Evolutionary conservation across 768 basidiomycete species (phyloP), one percentile per base, ranked within the genome.

Genomic region (Serendipita indica): DNA sequence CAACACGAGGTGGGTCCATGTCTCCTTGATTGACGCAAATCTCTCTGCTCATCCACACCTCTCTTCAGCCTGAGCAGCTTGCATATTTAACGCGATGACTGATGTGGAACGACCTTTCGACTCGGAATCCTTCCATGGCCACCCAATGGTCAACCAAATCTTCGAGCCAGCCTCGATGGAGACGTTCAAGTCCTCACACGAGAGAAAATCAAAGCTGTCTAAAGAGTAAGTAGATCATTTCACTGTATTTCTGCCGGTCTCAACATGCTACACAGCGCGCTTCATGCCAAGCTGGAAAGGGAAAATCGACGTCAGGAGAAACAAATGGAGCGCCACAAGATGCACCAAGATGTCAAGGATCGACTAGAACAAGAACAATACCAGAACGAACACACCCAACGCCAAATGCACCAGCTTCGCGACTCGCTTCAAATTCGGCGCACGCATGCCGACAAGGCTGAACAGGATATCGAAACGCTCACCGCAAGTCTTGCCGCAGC

Each of bases 81-180:
- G 41, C n/a, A 54, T 54, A 54, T 54, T 33, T 18, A 25, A 33
- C 25, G 10, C n/a, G n/a, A 54, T 54, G 49, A 54, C 25, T 7
- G 49, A 54, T 12, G 10, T 54, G n/a, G 49, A 54, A 27, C 10
- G 49, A 10, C 49, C 49, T 12, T 33, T 54, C 25, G 49, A 54
- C 10, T 16, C 49, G 49, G 49, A 54, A 25, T 54, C 22, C 20
- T 54, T 54, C 12, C 32, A 16, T 10, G 49, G 49, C 49, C 49
- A 54, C 49, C 49, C 49, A 54, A 33, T 54, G 22, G 49, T 54
- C 22, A 30, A 54, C 32, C 49, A 54, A 18, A 20, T 54, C 10
- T 54, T 54, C 32, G 22, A 54, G n/a, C 49, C 20, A 54, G 49
- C 22, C 25, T 54, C 49, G 22, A 54, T 54, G 49, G 49, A 54